phyloP scores from a whole-genome alignment of 371 early-diverging fungal species.

The Amoeboaphelidium occidentale region DNA sequence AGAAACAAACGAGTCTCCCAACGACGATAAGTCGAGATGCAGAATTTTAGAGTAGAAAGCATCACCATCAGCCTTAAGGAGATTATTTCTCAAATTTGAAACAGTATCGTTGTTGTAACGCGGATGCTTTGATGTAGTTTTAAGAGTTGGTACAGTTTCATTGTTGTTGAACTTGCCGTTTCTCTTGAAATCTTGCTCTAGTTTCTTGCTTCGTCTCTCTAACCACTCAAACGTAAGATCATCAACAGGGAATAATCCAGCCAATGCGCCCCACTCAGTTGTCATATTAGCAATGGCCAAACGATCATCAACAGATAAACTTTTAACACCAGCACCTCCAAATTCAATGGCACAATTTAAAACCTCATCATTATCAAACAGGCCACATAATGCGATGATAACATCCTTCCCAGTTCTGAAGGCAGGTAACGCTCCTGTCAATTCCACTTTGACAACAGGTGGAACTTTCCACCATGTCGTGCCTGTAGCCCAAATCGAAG shows the following conservation, averaged over 20 bases:
- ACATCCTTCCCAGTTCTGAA: conserved; percentile 88
- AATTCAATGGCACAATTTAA: conserved; percentile 86
- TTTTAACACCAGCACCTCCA: conserved; percentile 37
- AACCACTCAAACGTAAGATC: conserved; percentile 41
- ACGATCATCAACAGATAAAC: conserved; percentile 57
- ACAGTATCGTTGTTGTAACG: conserved; percentile 41
- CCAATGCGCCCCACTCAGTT: conserved; percentile 94
- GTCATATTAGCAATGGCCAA: conserved; percentile 93
- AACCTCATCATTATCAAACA: conserved; percentile 62
- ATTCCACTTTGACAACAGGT: conserved; percentile 60
- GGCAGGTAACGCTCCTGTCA: conserved; percentile 35
- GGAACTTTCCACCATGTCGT: conserved; percentile 95
- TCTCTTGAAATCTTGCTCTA: conserved; percentile 24
- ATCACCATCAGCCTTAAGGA: conserved; percentile 27
- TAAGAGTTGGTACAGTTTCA: neutral
- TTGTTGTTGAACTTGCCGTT: conserved; percentile 15
- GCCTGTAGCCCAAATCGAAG: conserved; percentile 89
- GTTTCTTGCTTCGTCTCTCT: conserved; percentile 28
- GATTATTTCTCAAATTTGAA: conserved; percentile 21
- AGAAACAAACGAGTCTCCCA: conserved; percentile 51
- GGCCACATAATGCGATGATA: conserved; percentile 66
- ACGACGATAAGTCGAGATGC: conserved; percentile 57
- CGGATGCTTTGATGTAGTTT: conserved; percentile 20
- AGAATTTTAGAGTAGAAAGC: conserved; percentile 62
- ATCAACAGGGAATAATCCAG: conserved; percentile 83